Conservation (phyloP, 371 early-diverging fungal species). For the Mucor velutinosus region DNA sequence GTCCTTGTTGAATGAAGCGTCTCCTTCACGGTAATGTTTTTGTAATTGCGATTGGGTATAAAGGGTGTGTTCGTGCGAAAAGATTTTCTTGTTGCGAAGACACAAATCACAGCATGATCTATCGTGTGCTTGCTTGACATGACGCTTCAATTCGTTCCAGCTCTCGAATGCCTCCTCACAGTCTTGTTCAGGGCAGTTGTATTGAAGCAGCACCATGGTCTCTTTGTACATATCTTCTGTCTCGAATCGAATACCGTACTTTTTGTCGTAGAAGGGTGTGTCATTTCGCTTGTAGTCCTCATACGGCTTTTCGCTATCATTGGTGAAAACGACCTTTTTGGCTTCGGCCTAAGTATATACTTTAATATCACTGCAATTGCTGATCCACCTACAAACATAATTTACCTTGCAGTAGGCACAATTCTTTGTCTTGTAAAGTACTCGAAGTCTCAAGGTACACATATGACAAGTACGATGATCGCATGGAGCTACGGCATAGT, state of each 20-base stretch:
- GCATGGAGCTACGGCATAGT: constrained; percentile 86
- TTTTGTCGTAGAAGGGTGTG: constrained; percentile 63
- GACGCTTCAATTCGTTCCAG: constrained; percentile 82
- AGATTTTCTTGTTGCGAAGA: constrained; percentile 84
- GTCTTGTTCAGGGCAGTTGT: constrained; percentile 84
- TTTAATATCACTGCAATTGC: background rate
- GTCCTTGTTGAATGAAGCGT: constrained; percentile 49
- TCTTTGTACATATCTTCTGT: constrained; percentile 72
- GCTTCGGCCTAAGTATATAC: constrained; percentile 18
- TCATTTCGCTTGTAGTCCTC: constrained; percentile 52
- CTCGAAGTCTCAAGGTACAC: constrained; percentile 87
- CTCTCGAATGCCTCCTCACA: constrained; percentile 56
- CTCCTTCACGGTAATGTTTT: constrained; percentile 74
- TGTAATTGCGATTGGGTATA: constrained; percentile 71
- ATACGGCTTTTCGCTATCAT: constrained; percentile 61
- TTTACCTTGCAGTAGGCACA: constrained; percentile 93
- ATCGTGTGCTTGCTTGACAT: constrained; percentile 75
- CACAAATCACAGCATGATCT: constrained; percentile 77
- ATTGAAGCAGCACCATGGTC: constrained; percentile 68
- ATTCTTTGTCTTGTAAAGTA: constrained; percentile 80
- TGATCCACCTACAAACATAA: background rate
- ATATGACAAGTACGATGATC: constrained; percentile 91
- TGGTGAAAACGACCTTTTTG: constrained; percentile 53
- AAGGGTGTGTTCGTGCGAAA: constrained; percentile 87
- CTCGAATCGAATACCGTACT: constrained; percentile 76